Percentiles rank a stretch among this genome's conserved stretches.
These are phyloP conservation scores for Coniochaeta sp. DNA, from an alignment of 2,329 filamentous ascomycete genomes.

Conservation along the genomic window DNA sequence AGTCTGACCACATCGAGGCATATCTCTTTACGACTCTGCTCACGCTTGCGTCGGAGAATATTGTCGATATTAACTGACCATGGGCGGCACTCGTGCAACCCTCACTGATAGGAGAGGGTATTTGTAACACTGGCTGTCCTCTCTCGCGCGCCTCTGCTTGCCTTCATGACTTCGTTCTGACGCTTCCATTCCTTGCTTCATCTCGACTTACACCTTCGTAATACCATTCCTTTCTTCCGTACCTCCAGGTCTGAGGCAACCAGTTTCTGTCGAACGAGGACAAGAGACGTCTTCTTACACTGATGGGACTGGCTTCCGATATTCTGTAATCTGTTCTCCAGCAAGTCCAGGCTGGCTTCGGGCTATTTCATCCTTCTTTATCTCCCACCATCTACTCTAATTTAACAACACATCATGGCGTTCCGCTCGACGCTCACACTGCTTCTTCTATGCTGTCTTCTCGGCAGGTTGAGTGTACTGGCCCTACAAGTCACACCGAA, in stretches of 20 bases:
- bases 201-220: background rate
- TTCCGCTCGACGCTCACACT: slow-evolving; percentile 3
- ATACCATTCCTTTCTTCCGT: background rate
- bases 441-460: slow-evolving; percentile 14
- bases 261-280: background rate
- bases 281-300: background rate
- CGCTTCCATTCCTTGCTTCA: background rate
- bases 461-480: slow-evolving; percentile 18
- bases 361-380: background rate
- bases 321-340: background rate
- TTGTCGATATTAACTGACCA: background rate
- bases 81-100: background rate
- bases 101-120: background rate
- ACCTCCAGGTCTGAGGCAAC: background rate
- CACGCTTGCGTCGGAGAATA: slow-evolving; percentile 3
- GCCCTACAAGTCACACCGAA: slow-evolving; percentile 44
- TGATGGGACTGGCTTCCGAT: background rate
- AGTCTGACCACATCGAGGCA: slow-evolving; percentile 1
- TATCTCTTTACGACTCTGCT: background rate
- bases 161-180: background rate
- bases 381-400: background rate
- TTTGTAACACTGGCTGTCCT: background rate
- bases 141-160: background rate
- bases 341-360: background rate
- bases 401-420: slow-evolving; percentile 9